phyloP scores from a whole-genome alignment of 306 rosid species.

The Vicia villosa region DNA sequence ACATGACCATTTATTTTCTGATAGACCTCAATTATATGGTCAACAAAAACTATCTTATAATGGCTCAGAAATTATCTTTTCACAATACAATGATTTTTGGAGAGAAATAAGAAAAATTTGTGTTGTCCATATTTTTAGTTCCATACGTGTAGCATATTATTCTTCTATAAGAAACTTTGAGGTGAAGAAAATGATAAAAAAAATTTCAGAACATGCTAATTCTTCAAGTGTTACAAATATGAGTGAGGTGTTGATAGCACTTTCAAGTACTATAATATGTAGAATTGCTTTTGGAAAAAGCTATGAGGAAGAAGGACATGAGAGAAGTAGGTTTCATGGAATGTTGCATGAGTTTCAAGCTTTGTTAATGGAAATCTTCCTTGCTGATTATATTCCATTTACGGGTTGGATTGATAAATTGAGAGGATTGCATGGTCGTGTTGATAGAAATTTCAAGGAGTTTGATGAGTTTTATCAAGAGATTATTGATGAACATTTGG shows the following conservation, averaged over 20 bases:
- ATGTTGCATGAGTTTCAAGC: conserved; percentile 1
- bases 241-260: background rate
- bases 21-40: conserved; percentile 25
- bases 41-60: conserved; percentile 40
- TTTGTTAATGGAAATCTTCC: background rate
- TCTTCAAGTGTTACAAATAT: conserved; percentile 5
- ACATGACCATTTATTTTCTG: conserved; percentile 28
- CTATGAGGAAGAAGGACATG: conserved; percentile 4
- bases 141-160: conserved; percentile 19
- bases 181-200: conserved; percentile 17
- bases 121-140: background rate
- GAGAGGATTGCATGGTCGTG: background rate
- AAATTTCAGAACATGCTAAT: background rate
- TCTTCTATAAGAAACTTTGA: conserved; percentile 21
- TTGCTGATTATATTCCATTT: background rate
- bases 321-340: conserved; percentile 1
- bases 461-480: conserved; percentile 3
- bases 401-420: background rate
- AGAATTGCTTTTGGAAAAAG: conserved; percentile 26
- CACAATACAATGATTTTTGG: background rate
- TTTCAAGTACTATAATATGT: background rate
- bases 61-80: conserved; percentile 1
- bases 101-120: conserved; percentile 12
- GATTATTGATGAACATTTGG: background rate
- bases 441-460: background rate